phyloP scores from a whole-genome alignment of 208 protist genomes.

The Trypanosoma vivax region DNA sequence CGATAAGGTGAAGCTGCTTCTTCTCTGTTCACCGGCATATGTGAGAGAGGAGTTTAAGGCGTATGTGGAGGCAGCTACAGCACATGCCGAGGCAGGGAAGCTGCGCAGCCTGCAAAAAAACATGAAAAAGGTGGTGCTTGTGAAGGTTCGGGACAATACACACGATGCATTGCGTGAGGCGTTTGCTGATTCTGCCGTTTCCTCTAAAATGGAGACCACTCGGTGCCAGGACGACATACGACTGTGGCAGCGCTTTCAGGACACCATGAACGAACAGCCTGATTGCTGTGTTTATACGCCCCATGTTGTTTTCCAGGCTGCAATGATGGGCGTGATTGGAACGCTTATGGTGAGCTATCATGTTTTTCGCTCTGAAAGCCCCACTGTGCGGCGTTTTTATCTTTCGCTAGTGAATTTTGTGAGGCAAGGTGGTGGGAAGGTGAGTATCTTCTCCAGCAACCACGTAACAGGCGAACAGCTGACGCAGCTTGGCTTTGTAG shows the following conservation, averaged over 20 bases:
- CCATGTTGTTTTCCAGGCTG: constrained; percentile 81
- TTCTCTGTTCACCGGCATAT: constrained; percentile 93
- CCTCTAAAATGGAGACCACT: constrained; percentile 74
- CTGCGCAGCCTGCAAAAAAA: constrained; percentile 69
- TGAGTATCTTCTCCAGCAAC: constrained; percentile 91
- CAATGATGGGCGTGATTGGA: constrained; percentile 67
- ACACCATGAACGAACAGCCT: constrained; percentile 84
- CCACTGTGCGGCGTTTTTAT: constrained; percentile 86
- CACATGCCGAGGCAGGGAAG: constrained; percentile 42
- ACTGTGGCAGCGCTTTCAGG: constrained; percentile 90
- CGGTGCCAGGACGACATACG: constrained; percentile 88
- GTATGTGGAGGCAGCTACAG: constrained; percentile 40
- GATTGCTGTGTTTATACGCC: constrained; percentile 92
- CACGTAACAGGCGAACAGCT: constrained; percentile 95
- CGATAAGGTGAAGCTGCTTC: constrained; percentile 89
- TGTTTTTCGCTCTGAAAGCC: constrained; percentile 86
- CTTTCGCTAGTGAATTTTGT: constrained; percentile 88
- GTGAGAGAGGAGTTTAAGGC: constrained; percentile 83
- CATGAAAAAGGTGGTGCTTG: constrained; percentile 88
- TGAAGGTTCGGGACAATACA: constrained; percentile 85
- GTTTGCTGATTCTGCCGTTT: constrained; percentile 75
- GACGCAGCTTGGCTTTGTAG: constrained; percentile 85
- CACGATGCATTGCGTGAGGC: constrained; percentile 83
- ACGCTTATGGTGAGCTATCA: constrained; percentile 89
- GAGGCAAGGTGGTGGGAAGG: constrained; percentile 62